Base-by-base conservation (phyloP, 2,329 filamentous ascomycete species). In the Falciphora oryzae region DNA sequence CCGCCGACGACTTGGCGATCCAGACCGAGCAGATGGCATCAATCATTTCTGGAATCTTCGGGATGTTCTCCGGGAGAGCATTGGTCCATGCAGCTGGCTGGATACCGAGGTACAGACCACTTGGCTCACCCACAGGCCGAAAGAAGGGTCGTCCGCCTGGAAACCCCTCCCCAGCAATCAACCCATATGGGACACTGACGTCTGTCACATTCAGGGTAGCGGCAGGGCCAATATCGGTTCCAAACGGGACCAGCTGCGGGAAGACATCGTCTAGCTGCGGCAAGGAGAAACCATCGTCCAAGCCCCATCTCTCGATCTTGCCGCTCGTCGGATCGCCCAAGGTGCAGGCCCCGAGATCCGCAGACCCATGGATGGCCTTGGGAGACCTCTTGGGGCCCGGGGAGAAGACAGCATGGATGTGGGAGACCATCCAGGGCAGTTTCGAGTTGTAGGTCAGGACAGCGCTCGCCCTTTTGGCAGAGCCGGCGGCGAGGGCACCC, bases 151-250 rank as follows among this genome's bases (percentile, higher is more conserved):
- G 87, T 4, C 94, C 93, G 61, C 91, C 91, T 0, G 93, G 93
- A 65, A 89, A 92, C 2, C 92, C 93, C 78, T 97, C 92, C 3
- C 93, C 94, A 64, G 91, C 89, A 10, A 96, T 79, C 77, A 94
- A 85, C 11, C 94, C 94, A 73, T 91, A 93, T 11, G 86, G 85
- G 70, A 94, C 91, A 72, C 93, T 97, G 50, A 97, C 85, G 73
- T 97, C 93, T 89, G 97, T 93, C 50, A 90, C 85, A 71, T 97
- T 97, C 1, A 91, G 91, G 29, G 88, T 79, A 22, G 90, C 92
- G 13, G 92, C 87, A 63, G 92, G 88, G 6, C 92, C 93, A 38
- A 91, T 81, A 4, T 91, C 92, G 62, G 93, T 75, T 3, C 94
- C 94, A 76, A 90, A 96, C 44, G 89, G 88, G 25, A 87, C 79